Evolutionary conservation across 2,329 filamentous ascomycete genomes (phyloP), one percentile per base, ranked within the genome.

Genomic region (Fusarium euwallaceae): DNA sequence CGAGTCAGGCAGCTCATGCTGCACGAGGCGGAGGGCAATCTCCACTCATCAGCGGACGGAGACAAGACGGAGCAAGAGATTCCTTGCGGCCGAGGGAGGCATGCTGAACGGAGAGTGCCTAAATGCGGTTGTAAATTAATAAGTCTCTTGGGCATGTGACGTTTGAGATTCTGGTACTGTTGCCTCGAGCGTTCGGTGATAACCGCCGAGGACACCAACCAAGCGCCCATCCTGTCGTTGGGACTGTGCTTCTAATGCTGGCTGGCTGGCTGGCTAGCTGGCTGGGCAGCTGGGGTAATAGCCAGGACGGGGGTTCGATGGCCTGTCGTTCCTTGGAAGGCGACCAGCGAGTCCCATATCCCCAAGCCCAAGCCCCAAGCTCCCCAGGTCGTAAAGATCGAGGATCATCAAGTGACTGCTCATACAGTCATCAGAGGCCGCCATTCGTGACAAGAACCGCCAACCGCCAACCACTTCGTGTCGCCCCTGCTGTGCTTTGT

Each of bases 1-100:
- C 62, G 69, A 74, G 71, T 74, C 71, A 74, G 64, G 22, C 61
- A 63, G 61, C 22, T 45, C n/a, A 20, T 55, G 64, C 48, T 63
- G 64, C 36, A 22, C 36, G 9, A 41, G 66, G 51, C 48, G 51
- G 51, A 58, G 48, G 62, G 45, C 37, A 63, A 61, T 51, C n/a
- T 64, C 67, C 67, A 70, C 27, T 61, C 27, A 20, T 39, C 41
- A 48, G 56, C 24, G 29, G 48, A 62, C 55, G 59, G 70, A 27
- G 32, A 65, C 39, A 66, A 65, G 56, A 64, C 61, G 63, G 64
- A 64, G 43, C 27, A 34, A 37, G 65, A 39, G 63, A 48, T 34
- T 20, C 39, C 64, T 60, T 63, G 29, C 14, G 64, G 43, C 55
- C 24, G 65, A 71, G 55, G 64, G 41, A 43, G 41, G 27, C 45